Base-by-base conservation (phyloP, 2,329 filamentous ascomycete genomes). In the Paecilomyces fulvus region DNA sequence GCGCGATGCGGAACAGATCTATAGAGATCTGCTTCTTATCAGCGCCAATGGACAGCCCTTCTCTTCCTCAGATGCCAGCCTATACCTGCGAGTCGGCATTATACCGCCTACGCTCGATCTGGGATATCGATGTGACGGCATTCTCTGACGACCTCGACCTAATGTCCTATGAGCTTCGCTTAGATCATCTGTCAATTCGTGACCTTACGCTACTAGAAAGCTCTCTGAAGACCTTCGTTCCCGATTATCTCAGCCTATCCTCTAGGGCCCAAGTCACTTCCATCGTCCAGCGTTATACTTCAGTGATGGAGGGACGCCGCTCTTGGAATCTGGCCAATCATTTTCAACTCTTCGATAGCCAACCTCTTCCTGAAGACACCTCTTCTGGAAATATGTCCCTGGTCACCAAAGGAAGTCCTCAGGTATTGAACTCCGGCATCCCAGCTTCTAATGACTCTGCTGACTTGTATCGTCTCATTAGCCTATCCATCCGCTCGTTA, bases 1-100 rank as follows among this genome's bases (percentile, higher is more conserved):
- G 94, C 60, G 94, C 94, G 0, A 99, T 99, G 94, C 82, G 95
- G 56, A 99, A 99, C 73, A 84, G 94, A 70, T 91, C 91, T 52
- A 81, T 96, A 25, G 95, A 99, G 72, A 87, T 99, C 9, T 94
- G 86, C 65, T 78, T 99, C 50, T 79, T 85, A 60, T 67, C 75
- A 3, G 72, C 73, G 1, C 71, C 75, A 31, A 30, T 61, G 8
- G 60, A 60, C 12, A 50, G 60, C n/a, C 8, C 37, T 17, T 55
- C 58, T 17, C 52, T 58, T 30, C 37, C 49, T 31, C 58, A 61
- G 20, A 46, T 61, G n/a, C 70, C 72, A 20, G 65, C 65, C 21
- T 75, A 75, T 63, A 70, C 67, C 1, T 68, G 66, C 31, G 69
- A 75, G 57, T 75, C 73, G 1, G 66, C 62, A 46, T 57, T 75